Evolutionary conservation across 2,329 filamentous ascomycete genomes (phyloP).

Genomic region (Hymenotorrendiella dingleyae): DNA sequence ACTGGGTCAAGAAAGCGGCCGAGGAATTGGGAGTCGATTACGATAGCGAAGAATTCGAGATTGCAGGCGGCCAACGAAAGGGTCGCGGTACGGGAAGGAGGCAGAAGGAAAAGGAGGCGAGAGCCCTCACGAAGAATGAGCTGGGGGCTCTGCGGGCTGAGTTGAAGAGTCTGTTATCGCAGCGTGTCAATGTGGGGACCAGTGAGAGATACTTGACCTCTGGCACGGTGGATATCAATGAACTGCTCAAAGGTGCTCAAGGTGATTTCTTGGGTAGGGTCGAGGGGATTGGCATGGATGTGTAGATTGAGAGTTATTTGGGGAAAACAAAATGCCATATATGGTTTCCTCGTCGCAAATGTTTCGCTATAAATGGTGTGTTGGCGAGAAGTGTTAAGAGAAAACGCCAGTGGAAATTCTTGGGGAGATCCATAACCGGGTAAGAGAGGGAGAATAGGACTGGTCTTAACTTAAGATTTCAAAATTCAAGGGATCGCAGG

Average conservation of each 20-base stretch:
- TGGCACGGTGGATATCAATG: slow-evolving; percentile 76
- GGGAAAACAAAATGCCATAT: too few species aligned
- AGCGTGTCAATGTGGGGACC: slow-evolving; percentile 79
- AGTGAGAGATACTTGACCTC: slow-evolving; percentile 80
- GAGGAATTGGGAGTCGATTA: slow-evolving; percentile 94
- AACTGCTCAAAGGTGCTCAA: slow-evolving; percentile 58
- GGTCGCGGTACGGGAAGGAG: slow-evolving; percentile 69
- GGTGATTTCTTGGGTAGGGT: slow-evolving; percentile 39
- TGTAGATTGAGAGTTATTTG: too few species aligned
- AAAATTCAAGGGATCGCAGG: too few species aligned
- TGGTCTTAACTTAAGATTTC: too few species aligned
- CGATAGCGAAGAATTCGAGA: slow-evolving; percentile 78
- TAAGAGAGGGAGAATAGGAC: too few species aligned
- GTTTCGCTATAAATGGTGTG: too few species aligned
- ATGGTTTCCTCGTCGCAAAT: too few species aligned
- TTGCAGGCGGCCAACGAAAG: slow-evolving; percentile 50
- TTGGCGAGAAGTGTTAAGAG: too few species aligned
- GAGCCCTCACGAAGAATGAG: slow-evolving; percentile 65
- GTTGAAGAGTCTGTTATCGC: slow-evolving; percentile 62
- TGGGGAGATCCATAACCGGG: too few species aligned
- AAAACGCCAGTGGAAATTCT: too few species aligned
- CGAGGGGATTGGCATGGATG: slow-evolving; percentile 29
- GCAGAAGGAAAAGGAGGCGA: slow-evolving; percentile 67
- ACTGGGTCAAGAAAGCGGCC: slow-evolving; percentile 77
- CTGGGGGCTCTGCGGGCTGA: slow-evolving; percentile 64